Base-by-base conservation (phyloP, 192 early-diverging fungal species). In the Coemansia sp. region DNA sequence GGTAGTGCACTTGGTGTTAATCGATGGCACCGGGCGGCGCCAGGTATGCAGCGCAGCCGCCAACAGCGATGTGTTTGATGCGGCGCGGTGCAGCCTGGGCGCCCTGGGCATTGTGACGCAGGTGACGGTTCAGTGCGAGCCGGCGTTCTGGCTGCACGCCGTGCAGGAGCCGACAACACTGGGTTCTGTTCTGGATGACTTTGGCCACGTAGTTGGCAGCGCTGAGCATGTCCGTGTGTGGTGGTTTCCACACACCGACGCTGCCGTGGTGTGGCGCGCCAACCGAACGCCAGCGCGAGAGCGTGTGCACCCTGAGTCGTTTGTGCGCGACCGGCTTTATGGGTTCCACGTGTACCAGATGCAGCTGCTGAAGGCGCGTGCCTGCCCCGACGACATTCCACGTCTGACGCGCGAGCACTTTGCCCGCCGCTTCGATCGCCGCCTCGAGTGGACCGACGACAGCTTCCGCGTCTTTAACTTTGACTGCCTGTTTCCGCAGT, bases 191-290 rank as follows among this genome's bases (percentile, higher is more conserved):
- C 57, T 90, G 22, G 59, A 83, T 27, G 67, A 86, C 50, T 73
- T 89, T 23, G 62, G 68, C 32, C 41, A 14, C 3, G 71, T 90
- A 2, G 77, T 85, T 11, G 62, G 82, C 19, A 88, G 88, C 8
- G 86, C 90, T 10, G 86, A 92, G 66, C 88, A 92, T 63, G 85
- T 88, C 18, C 85, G 88, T n/a, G 62, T 92, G 10, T 88, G 89
- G 87, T 92, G 89, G 87, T 92, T 86, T 59, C 89, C 90, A 23
- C 86, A 92, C 48, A 88, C 87, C 8, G 85, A 92, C 54, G 75
- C 85, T 51, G 84, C 84, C 9, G 85, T 88, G 16, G 78, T 89
- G 9, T 92, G 88, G 88, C 80, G 82, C 0, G 85, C 86, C 24
- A 88, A 88, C 60, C 82, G 88, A 19, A 85, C 89, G 0, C 74